phyloP scores from a whole-genome alignment of 305 asterid species.

The Rubia peregrina region DNA sequence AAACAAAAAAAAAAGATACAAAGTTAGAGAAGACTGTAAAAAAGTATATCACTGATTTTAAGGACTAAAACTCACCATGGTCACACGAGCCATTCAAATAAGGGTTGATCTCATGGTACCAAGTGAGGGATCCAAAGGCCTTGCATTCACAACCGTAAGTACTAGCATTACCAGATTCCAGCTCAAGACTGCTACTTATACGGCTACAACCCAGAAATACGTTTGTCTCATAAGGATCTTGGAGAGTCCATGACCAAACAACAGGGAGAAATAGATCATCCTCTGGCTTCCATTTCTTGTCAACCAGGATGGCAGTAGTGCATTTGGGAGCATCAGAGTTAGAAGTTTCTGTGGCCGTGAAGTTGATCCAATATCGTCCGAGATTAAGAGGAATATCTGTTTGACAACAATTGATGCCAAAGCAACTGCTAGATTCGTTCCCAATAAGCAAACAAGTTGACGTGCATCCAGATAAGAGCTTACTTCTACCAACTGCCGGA shows the following conservation, averaged over 20 bases:
- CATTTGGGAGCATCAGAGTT: neutral
- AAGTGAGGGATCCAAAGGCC: neutral
- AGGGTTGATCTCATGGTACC: neutral
- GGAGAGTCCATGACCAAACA: conserved; percentile 11
- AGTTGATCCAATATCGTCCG: conserved; percentile 3
- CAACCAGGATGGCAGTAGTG: neutral
- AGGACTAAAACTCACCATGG: neutral
- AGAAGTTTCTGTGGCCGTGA: neutral
- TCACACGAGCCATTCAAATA: conserved; percentile 1
- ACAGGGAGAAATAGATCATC: neutral
- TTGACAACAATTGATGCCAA: conserved; percentile 23
- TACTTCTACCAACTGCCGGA: neutral
- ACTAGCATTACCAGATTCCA: neutral
- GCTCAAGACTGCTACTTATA: neutral
- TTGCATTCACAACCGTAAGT: neutral
- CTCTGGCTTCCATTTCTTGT: neutral
- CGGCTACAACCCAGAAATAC: neutral
- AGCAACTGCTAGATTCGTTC: conserved; percentile 12
- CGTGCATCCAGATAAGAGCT: conserved; percentile 13
- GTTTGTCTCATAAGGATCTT: neutral
- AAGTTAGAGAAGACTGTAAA: no score
- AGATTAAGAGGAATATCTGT: conserved; percentile 16
- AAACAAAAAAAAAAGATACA: no score
- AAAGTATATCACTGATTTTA: no score
- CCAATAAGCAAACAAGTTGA: conserved; percentile 6